These are phyloP conservation scores for Globisporangium emineosum DNA, from an alignment of 352 stramenopile species.

Conservation along the genomic window DNA sequence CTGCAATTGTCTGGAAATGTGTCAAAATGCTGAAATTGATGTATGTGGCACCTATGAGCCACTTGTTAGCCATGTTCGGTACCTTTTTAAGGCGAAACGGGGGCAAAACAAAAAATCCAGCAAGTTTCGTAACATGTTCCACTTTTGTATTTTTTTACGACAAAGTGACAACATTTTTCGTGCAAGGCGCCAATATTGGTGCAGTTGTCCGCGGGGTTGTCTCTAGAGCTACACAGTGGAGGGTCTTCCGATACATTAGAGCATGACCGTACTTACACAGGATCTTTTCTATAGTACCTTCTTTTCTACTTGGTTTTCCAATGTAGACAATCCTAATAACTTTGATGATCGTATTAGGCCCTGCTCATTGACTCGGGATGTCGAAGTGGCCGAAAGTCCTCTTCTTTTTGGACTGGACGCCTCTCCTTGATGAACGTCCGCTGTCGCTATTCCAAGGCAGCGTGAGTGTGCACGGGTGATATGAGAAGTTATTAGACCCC, in stretches of 20 bases:
- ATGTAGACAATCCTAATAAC: conserved; percentile 24
- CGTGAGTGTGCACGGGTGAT: too few species aligned
- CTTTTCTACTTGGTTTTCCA: conserved; percentile 31
- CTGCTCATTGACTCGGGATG: too few species aligned
- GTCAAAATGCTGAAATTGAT: too few species aligned
- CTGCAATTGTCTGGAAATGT: too few species aligned
- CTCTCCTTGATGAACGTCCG: conserved; percentile 41
- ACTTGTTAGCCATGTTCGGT: neutral
- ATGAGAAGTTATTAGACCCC: conserved; percentile 35
- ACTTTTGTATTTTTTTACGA: neutral
- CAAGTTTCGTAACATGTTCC: neutral
- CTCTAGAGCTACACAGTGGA: neutral
- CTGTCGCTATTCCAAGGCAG: too few species aligned
- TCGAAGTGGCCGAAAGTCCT: conserved; percentile 4
- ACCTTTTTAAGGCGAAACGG: neutral
- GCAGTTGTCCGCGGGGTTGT: neutral
- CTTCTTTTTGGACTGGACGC: conserved; percentile 18
- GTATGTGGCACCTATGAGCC: neutral
- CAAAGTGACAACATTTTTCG: neutral
- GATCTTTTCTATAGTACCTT: conserved; percentile 31
- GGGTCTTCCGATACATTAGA: neutral
- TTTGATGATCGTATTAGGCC: too few species aligned
- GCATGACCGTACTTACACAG: conserved; percentile 28
- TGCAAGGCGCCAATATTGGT: neutral
- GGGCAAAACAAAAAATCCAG: too few species aligned